Conservation (phyloP, 2,329 filamentous ascomycete genomes). For the Cytospora piceicola region DNA sequence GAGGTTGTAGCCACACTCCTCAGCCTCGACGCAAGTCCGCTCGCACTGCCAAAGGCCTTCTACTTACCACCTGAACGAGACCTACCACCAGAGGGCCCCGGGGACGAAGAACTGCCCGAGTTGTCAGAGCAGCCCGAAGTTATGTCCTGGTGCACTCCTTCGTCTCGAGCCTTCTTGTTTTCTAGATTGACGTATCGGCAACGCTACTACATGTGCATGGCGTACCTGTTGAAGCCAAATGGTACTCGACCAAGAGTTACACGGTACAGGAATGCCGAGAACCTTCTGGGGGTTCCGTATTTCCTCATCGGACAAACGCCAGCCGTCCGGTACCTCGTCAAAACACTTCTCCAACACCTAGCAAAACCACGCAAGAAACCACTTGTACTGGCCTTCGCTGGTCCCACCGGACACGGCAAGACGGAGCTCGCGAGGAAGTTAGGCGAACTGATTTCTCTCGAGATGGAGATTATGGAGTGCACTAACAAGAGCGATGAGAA, state of each 20-base stretch:
- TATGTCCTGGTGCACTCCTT: slow-evolving; percentile 14
- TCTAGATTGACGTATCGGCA: slow-evolving; percentile 4
- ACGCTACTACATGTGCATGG: slow-evolving; percentile 21
- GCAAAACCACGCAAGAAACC: slow-evolving; percentile 35
- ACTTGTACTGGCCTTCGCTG: slow-evolving; percentile 48
- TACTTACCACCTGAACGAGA: slow-evolving; percentile 12
- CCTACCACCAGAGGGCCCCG: background rate
- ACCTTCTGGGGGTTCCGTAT: slow-evolving; percentile 19
- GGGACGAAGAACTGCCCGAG: slow-evolving; percentile 3
- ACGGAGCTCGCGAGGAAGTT: slow-evolving; percentile 50
- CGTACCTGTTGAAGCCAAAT: slow-evolving; percentile 1
- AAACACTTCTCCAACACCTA: slow-evolving; percentile 39
- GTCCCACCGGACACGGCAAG: slow-evolving; percentile 54
- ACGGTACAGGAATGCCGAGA: slow-evolving; percentile 17
- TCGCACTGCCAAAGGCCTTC: background rate
- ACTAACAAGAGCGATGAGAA: slow-evolving; percentile 42
- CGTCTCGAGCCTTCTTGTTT: background rate
- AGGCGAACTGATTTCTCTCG: slow-evolving; percentile 44
- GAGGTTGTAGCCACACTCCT: slow-evolving; percentile 11
- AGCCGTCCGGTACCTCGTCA: slow-evolving; percentile 15
- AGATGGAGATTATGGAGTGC: slow-evolving; percentile 45
- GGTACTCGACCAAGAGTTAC: slow-evolving; percentile 10
- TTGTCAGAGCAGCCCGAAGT: background rate
- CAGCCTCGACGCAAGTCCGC: slow-evolving; percentile 11
- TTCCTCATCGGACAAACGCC: slow-evolving; percentile 25